Evolutionary conservation across 2,329 filamentous ascomycete species (phyloP), one percentile per base, ranked within the genome.

Genomic region (Fusarium papillatum): DNA sequence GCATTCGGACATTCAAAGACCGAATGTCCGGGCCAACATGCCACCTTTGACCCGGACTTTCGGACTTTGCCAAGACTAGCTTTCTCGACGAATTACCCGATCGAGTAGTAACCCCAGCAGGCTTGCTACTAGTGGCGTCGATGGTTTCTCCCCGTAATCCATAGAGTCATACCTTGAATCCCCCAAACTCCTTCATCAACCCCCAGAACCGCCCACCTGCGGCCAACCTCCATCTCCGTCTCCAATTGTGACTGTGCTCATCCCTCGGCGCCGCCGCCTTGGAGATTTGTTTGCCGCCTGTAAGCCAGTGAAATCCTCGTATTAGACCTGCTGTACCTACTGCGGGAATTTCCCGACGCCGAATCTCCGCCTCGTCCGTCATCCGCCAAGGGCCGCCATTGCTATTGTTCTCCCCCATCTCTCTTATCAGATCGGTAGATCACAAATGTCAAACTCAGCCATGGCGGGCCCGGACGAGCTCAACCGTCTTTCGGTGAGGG

Each of bases 401-500:
- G 34, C 34, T 36, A 36, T 36, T 19, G 17, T 60, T 43, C 24
- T 17, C n/a, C n/a, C 34, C 9, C 34, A 34, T 14, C 19, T 16
- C 34, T 46, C 41, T 29, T 53, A 57, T 57, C 57, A 61, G 48
- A 22, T 31, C 31, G 22, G 11, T 60, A 41, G 7, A 55, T 60
- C 36, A 13, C 22, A 66, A 31, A 76, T 76, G 74, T 75, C 71
- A 7, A 41, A 29, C 11, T 41, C 74, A 26, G 43, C 59, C 2
- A 34, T 24, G 48, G 64, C 68, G 41, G 69, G 69, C 43, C 38
- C 74, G 24, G 75, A 78, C 36, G 74, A 79, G 67, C 65, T 79
- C 8, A 80, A 79, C 38, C 78, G 78, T 38, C 76, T 80, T 38
- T 80, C 78, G 34, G 78, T 80, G 19, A 68, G 76, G 7, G 34